phyloP scores from a whole-genome alignment of 768 basidiomycete species.

The Porphyrellus cyaneotinctus region DNA sequence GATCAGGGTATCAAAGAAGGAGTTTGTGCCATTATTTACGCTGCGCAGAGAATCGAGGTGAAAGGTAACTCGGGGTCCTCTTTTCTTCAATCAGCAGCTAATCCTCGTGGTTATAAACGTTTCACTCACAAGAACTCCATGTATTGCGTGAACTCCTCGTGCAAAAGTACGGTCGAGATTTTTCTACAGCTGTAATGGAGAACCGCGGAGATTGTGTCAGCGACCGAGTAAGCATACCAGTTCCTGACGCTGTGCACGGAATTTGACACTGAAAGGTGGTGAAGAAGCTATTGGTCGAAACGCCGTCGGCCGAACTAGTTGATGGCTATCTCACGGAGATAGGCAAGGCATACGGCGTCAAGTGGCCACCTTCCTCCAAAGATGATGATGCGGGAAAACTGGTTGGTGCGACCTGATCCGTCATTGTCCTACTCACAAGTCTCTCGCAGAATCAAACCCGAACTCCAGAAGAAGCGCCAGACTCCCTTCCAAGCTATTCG shows the following conservation, averaged over 20 bases:
- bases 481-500: conserved; percentile 28
- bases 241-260: conserved; percentile 1
- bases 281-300: conserved; percentile 65
- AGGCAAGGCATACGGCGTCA: conserved; percentile 77
- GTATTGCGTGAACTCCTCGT: conserved; percentile 88
- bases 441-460: conserved; percentile 6
- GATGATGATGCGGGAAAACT: conserved; percentile 33
- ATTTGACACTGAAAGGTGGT: conserved; percentile 48
- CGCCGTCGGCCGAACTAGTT: conserved; percentile 72
- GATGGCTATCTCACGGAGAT: conserved; percentile 89
- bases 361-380: conserved; percentile 50
- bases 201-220: conserved; percentile 79
- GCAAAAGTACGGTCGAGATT: conserved; percentile 95
- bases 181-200: conserved; percentile 80
- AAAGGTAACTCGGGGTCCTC: conserved; percentile 51
- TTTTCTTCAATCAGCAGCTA: background rate
- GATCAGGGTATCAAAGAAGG: conserved; percentile 87
- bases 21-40: conserved; percentile 83
- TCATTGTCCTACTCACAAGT: conserved; percentile 2
- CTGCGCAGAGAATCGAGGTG: conserved; percentile 86
- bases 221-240: conserved; percentile 57
- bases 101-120: background rate
- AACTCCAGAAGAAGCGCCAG: conserved; percentile 7
- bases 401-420: conserved; percentile 31
- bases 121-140: conserved; percentile 63